Conservation (phyloP, 164 flowering plant species). For the Houttuynia cordata region DNA sequence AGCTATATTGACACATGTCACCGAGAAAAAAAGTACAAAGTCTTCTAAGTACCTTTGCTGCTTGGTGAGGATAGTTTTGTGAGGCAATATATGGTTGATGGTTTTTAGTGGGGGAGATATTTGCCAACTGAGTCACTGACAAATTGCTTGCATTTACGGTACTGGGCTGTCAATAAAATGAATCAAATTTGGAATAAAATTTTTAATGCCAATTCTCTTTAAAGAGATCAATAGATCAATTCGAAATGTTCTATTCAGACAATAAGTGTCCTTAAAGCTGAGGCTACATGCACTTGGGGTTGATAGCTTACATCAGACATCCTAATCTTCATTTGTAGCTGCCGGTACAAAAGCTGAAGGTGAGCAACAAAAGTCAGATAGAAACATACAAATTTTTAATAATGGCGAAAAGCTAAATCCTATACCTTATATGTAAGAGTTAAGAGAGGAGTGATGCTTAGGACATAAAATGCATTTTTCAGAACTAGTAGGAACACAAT, state of each 20-base stretch:
- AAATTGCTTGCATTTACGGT: conserved; percentile 22
- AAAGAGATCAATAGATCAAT: not conserved
- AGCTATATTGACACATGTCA: not conserved
- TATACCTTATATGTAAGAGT: too few relatives aligned
- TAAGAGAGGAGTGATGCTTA: too few relatives aligned
- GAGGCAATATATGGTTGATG: conserved; percentile 9
- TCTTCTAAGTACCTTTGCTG: conserved; percentile 26
- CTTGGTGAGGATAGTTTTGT: conserved; percentile 21
- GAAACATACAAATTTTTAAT: too few relatives aligned
- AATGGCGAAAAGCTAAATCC: not conserved
- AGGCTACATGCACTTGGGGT: not conserved
- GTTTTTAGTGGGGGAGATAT: conserved; percentile 16
- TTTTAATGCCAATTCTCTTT: not conserved
- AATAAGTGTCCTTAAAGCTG: not conserved
- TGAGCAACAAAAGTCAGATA: not conserved
- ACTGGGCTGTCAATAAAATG: conserved; percentile 37
- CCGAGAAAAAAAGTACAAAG: not conserved
- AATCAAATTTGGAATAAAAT: not conserved
- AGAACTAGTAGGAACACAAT: not conserved
- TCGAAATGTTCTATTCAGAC: not conserved
- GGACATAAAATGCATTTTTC: too few relatives aligned
- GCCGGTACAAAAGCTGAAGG: conserved; percentile 64
- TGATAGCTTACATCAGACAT: conserved; percentile 54
- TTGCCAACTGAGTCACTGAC: conserved; percentile 17
- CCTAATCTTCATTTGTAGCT: conserved; percentile 63